Base-by-base conservation (phyloP, 2,329 filamentous ascomycete species). In the Claviceps pazoutovae region DNA sequence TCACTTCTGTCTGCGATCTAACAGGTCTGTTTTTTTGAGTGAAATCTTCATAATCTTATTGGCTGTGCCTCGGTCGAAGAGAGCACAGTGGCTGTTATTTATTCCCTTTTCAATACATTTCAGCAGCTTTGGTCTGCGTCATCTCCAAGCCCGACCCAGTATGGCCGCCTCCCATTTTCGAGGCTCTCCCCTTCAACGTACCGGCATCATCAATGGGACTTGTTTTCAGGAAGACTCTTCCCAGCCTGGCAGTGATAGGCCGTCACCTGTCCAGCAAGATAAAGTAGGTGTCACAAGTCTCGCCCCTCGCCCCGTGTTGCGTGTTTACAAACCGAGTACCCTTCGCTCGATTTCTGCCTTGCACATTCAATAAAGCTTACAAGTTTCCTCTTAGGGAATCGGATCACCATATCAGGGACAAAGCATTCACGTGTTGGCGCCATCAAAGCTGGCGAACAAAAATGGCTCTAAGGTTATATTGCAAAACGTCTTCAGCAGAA, bases 391-490 rank as follows among this genome's bases (percentile, higher is more conserved):
- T 52, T 52, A 66, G 57, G 60, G 61, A 19, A 53, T 52, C 26
- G 53, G 52, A 39, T 51, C 57, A 23, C 47, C 19, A n/a, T 41
- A 53, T 9, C 46, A 58, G 2, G 54, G 57, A 48, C 74, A 73
- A 57, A 63, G 66, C n/a, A 64, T 74, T 34, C 65, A 69, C 39
- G 69, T 71, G 41, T 66, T 82, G 56, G 64, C 72, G 30, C 72
- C 77, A 5, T 76, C 74, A 48, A 80, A 77, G 59, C 62, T 80
- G 57, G 71, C 69, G 52, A 81, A 80, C 53, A 76, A 80, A 62
- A 69, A 68, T 58, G 68, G 62, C 56, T 66, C 71, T 58, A 80
- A 80, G 74, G 78, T 80, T 56, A 47, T 46, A n/a, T 38, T 52
- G n/a, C 17, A 46, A 46, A 34, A 5, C 43, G 34, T 45, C 5